These are phyloP conservation scores for Phytopythium helicoides DNA, from an alignment of 352 stramenopile genomes.

Conservation along the genomic window DNA sequence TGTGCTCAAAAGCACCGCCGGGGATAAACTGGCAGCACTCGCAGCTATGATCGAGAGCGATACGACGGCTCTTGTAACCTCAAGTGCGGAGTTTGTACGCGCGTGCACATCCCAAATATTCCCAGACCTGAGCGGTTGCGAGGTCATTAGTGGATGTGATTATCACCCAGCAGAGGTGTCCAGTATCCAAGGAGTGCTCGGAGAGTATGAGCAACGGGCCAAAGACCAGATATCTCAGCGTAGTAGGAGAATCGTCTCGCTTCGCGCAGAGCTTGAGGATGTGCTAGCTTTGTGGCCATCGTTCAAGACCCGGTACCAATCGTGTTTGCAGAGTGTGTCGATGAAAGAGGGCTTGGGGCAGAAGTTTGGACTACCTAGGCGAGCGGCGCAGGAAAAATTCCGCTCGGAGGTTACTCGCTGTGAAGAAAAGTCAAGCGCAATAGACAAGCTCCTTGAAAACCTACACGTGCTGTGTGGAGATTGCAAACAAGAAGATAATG, in stretches of 20 bases:
- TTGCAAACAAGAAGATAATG: conserved; percentile 1
- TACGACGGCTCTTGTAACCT: conserved; percentile 23
- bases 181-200: conserved; percentile 35
- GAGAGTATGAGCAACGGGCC: conserved; percentile 35
- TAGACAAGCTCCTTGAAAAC: conserved; percentile 59
- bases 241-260: conserved; percentile 28
- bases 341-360: conserved; percentile 88
- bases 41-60: conserved; percentile 27
- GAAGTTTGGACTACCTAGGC: conserved; percentile 85
- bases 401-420: conserved; percentile 81
- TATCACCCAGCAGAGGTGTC: conserved; percentile 81
- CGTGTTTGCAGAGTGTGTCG: conserved; percentile 74
- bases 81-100: conserved; percentile 52
- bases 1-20: conserved; percentile 35
- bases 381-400: conserved; percentile 81
- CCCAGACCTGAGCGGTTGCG: conserved; percentile 50
- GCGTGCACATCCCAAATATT: conserved; percentile 56
- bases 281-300: conserved; percentile 28
- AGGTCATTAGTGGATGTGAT: conserved; percentile 75
- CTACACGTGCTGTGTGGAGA: conserved; percentile 40
- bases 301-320: conserved; percentile 73
- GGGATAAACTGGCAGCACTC: conserved; percentile 24
- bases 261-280: conserved; percentile 29
- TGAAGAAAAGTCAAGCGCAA: conserved; percentile 56
- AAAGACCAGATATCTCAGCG: conserved; percentile 28